Evolutionary conservation across 352 stramenopile genomes (phyloP).

Genomic region (Phytophthora melonis): DNA sequence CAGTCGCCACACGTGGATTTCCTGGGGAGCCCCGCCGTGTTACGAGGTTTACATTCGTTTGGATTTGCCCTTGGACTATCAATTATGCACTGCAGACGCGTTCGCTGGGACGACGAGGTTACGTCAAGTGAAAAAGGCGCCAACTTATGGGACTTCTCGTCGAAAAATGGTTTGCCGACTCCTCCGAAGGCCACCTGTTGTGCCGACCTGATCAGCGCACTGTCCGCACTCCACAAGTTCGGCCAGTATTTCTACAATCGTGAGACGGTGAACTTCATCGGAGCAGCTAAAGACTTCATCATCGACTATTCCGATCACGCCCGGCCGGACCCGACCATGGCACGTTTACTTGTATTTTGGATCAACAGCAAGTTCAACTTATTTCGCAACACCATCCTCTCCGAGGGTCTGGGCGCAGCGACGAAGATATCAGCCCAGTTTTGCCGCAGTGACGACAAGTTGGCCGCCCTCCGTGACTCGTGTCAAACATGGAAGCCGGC

Average conservation of each 20-base stretch:
- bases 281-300: conserved; percentile 11
- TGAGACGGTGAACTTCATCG: conserved; percentile 11
- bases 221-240: conserved; percentile 10
- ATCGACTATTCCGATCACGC: conserved; percentile 11
- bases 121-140: neutral
- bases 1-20: conserved; percentile 25
- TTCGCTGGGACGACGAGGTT: neutral
- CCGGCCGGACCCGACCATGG: neutral
- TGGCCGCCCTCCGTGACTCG: conserved; percentile 11
- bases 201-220: conserved; percentile 6
- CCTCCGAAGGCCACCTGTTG: conserved; percentile 2
- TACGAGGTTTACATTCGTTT: conserved; percentile 23
- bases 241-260: conserved; percentile 21
- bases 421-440: conserved; percentile 7
- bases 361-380: conserved; percentile 24
- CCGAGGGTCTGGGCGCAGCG: neutral
- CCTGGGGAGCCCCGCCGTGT: conserved; percentile 7
- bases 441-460: conserved; percentile 18
- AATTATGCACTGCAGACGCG: conserved; percentile 13
- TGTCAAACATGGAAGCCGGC: conserved; percentile 1
- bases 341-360: conserved; percentile 12
- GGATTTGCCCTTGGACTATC: conserved; percentile 16
- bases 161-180: neutral
- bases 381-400: conserved; percentile 4
- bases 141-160: conserved; percentile 27